Evolutionary conservation across 163 green algal species (phyloP).

Genomic region (Scenedesmus sp.): DNA sequence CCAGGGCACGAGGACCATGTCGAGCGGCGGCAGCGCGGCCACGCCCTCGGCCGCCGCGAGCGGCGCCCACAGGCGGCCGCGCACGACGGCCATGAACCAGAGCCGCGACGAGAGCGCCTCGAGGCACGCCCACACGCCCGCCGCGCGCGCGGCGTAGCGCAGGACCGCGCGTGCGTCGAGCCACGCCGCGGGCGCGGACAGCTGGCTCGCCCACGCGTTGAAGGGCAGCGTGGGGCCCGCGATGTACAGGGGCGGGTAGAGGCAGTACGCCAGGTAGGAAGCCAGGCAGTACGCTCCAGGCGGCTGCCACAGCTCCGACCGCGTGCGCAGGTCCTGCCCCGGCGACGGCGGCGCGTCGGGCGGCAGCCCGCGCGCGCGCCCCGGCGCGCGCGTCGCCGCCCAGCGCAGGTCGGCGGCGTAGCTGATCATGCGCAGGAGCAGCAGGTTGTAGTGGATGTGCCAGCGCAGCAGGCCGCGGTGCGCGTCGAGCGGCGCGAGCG

Average conservation of each 20-base stretch:
- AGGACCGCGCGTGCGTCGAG: neutral
- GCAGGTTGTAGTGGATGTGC: conserved; percentile 91
- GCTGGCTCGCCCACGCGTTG: conserved; percentile 84
- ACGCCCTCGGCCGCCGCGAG: conserved; percentile 38
- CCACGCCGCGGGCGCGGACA: neutral
- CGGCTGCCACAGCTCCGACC: conserved; percentile 49
- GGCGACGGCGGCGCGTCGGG: conserved; percentile 15
- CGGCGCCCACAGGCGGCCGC: conserved; percentile 63
- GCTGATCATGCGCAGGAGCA: conserved; percentile 84
- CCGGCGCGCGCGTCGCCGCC: conserved; percentile 39
- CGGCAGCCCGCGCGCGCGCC: neutral
- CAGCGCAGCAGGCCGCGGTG: conserved; percentile 74
- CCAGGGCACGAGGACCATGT: conserved; percentile 65
- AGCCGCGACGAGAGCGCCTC: conserved; percentile 83
- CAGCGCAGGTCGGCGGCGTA: conserved; percentile 80
- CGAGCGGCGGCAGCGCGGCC: conserved; percentile 46
- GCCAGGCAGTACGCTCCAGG: conserved; percentile 48
- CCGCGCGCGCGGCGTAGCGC: conserved; percentile 50
- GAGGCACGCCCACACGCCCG: conserved; percentile 64
- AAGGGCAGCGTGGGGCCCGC: conserved; percentile 88
- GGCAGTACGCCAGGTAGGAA: conserved; percentile 73
- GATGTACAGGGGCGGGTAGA: conserved; percentile 94
- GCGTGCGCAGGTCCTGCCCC: conserved; percentile 21
- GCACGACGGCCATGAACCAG: conserved; percentile 89
- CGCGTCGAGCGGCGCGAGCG: conserved; percentile 53